Base-by-base conservation (phyloP, 2,329 filamentous ascomycete species). In the Myriosclerotinia scirpicola region DNA sequence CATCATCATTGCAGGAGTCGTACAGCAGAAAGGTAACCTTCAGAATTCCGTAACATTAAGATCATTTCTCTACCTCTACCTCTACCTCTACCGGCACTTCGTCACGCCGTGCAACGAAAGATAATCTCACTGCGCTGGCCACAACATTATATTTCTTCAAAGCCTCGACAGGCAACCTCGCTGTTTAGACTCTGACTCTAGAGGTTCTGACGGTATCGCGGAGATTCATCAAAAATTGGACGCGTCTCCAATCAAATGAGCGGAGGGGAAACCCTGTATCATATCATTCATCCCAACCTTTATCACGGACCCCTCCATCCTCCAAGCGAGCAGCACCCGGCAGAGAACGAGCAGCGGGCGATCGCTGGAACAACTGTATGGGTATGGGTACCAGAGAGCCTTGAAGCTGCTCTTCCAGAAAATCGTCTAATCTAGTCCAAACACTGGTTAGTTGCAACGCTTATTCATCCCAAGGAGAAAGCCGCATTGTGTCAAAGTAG, bases 231-330 rank as follows among this genome's bases (percentile, higher is more conserved):
- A 38, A 50, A 50, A 50, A 36, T 61, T 61, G 15, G 17, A 48
- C 30, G 59, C 46, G 64, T 65, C 64, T 61, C 64, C 64, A 65
- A 61, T 42, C 44, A 65, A 44, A 61, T 60, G 55, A 65, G 54
- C 64, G 54, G 64, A 65, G 64, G 64, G 58, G 22, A 22, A 73
- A 69, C 73, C 73, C 68, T 72, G 73, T 67, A 67, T 67, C 67
- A 71, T 73, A 73, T 74, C 73, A 70, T 67, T 58, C 70, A 71
- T 71, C 73, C 69, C 71, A 71, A 64, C 67, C 50, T 64, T 70
- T 72, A 73, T 67, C 72, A 75, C 73, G 72, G 73, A 69, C 72
- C 58, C 72, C 72, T 68, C 66, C 64, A 69, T 69, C 67, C 67
- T 71, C 69, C 65, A 73, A 74, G 73, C 73, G 71, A 75, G 70